Conservation (phyloP, 345 rosid species). For the Arabidopsis thaliana region DNA sequence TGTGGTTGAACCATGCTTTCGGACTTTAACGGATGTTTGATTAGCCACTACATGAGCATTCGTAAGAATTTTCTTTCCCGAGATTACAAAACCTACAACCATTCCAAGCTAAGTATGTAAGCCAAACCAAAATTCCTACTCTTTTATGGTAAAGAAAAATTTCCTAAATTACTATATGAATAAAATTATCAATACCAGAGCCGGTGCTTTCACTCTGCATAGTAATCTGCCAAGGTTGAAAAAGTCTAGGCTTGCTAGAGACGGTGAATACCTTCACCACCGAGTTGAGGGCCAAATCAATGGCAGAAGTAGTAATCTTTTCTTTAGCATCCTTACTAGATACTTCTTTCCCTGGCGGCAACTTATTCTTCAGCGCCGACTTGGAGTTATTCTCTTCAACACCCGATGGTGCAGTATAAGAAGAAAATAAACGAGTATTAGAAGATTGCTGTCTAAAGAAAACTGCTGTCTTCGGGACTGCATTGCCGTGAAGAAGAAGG, state of each 20-base stretch:
- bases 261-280: slow-evolving; percentile 72
- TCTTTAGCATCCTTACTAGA: neutral
- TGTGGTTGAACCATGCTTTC: slow-evolving; percentile 69
- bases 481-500: neutral
- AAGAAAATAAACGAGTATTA: neutral
- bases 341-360: neutral
- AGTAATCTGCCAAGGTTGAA: slow-evolving; percentile 76
- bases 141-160: too few species aligned
- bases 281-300: slow-evolving; percentile 61
- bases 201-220: slow-evolving; percentile 70
- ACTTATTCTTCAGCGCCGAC: neutral
- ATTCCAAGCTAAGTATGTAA: neutral
- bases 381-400: neutral
- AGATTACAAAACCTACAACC: slow-evolving; percentile 43
- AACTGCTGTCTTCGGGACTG: neutral
- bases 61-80: slow-evolving; percentile 65
- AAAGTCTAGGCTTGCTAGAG: slow-evolving; percentile 61
- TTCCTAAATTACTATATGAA: neutral
- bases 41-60: slow-evolving; percentile 89
- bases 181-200: slow-evolving; percentile 50
- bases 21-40: slow-evolving; percentile 67
- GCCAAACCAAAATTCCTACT: neutral
- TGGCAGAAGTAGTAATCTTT: slow-evolving; percentile 27
- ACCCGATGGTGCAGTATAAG: neutral
- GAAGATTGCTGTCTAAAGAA: neutral